These are phyloP conservation scores for Musa beccarii DNA, from an alignment of 176 grass and related monocot species.

Conservation along the genomic window DNA sequence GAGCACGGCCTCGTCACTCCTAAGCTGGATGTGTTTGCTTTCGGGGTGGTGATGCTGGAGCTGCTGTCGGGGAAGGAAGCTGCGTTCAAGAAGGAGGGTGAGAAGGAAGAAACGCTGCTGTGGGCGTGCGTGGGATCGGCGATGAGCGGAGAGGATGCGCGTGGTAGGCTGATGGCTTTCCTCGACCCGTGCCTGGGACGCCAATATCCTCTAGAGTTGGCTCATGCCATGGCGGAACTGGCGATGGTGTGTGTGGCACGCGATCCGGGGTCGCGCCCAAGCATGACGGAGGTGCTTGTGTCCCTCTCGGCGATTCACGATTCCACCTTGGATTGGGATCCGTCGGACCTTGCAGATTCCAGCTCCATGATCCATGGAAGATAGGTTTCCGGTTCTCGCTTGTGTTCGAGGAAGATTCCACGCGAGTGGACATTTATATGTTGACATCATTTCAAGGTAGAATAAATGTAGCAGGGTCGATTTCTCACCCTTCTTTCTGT, in stretches of 20 bases:
- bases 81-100: background rate
- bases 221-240: constrained; percentile 45
- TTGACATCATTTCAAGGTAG: no score
- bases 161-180: constrained; percentile 43
- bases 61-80: constrained; percentile 73
- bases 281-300: constrained; percentile 40
- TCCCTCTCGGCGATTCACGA: constrained; percentile 49
- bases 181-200: constrained; percentile 37
- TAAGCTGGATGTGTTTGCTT: constrained; percentile 71
- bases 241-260: constrained; percentile 51
- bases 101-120: constrained; percentile 26
- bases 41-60: constrained; percentile 74
- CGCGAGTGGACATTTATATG: no score
- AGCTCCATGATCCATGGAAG: constrained; percentile 37
- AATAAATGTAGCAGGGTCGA: no score
- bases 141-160: constrained; percentile 34
- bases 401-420: no score
- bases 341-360: constrained; percentile 37
- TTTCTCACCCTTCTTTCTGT: no score
- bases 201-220: constrained; percentile 62
- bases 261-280: constrained; percentile 35
- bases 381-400: background rate
- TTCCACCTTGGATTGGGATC: constrained; percentile 51
- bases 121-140: constrained; percentile 35
- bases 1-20: constrained; percentile 70